Conservation (phyloP, 1,139 yeast genomes). For the Kodamaea sp. region DNA sequence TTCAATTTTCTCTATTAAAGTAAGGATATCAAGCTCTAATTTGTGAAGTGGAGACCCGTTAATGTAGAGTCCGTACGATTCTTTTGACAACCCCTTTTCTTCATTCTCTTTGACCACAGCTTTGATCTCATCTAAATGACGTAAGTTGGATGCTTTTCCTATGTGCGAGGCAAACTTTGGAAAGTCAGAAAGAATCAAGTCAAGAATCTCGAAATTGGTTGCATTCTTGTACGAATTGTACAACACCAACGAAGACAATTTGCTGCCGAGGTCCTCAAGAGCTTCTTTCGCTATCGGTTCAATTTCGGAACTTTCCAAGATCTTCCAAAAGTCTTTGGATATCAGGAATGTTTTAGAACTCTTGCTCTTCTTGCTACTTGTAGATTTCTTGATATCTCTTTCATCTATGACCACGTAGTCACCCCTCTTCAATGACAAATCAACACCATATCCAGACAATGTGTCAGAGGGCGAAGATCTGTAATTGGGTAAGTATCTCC, state of each 20-base stretch:
- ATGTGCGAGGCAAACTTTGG: slow-evolving; percentile 49
- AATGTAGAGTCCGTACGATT: slow-evolving; percentile 55
- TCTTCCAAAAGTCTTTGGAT: slow-evolving; percentile 14
- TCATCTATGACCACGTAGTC: slow-evolving; percentile 68
- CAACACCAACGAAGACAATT: slow-evolving; percentile 47
- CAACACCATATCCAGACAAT: slow-evolving; percentile 69
- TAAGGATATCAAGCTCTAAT: slow-evolving; percentile 45
- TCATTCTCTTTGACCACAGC: slow-evolving; percentile 29
- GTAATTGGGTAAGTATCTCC: slow-evolving; percentile 62
- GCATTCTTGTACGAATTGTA: slow-evolving; percentile 24
- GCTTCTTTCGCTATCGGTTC: slow-evolving; percentile 21
- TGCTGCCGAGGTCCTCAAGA: slow-evolving; percentile 42
- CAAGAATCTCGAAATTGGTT: slow-evolving; percentile 34
- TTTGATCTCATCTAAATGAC: slow-evolving; percentile 19
- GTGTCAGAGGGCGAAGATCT: slow-evolving; percentile 23
- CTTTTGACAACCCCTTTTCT: slow-evolving; percentile 34
- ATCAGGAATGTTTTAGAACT: slow-evolving; percentile 6
- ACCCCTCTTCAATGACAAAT: slow-evolving; percentile 58
- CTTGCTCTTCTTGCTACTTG: neutral
- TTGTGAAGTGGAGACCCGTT: slow-evolving; percentile 60
- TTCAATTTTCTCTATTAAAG: slow-evolving; percentile 34
- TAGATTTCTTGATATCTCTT: slow-evolving; percentile 30
- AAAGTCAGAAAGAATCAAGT: slow-evolving; percentile 44
- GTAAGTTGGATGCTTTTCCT: slow-evolving; percentile 14
- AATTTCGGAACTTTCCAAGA: slow-evolving; percentile 8